phyloP scores from a whole-genome alignment of 257 asterid species.

The Petrea volubilis region DNA sequence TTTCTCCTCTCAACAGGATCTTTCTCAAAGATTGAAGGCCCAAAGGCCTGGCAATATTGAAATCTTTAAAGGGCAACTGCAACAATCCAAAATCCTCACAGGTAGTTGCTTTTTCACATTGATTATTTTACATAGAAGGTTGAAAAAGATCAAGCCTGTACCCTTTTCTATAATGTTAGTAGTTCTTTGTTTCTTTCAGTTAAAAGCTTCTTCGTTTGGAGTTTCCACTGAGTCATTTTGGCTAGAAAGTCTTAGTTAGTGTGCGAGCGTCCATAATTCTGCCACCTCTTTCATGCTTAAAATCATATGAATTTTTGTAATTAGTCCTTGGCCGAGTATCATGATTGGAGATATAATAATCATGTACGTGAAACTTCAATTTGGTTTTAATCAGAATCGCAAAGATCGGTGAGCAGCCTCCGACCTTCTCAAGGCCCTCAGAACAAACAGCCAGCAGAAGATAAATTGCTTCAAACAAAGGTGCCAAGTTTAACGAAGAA shows the following conservation, averaged over 20 bases:
- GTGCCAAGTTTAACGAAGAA: constrained; percentile 14
- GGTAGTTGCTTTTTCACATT: constrained; percentile 33
- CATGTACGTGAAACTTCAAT: constrained; percentile 8
- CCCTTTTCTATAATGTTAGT: constrained; percentile 1
- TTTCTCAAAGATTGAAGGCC: constrained; percentile 23
- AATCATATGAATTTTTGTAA: background rate
- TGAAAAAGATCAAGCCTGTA: background rate
- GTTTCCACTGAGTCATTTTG: background rate
- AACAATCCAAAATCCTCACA: constrained; percentile 26
- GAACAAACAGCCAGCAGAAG: constrained; percentile 24
- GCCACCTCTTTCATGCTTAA: background rate
- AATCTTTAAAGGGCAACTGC: constrained; percentile 19
- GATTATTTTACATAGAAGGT: background rate
- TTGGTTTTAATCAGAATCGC: constrained; percentile 27
- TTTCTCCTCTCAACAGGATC: constrained; percentile 19
- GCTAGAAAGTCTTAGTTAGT: background rate
- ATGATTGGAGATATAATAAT: background rate
- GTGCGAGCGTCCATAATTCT: background rate
- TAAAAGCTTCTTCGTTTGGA: background rate
- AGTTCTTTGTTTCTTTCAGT: background rate
- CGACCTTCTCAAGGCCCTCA: constrained; percentile 26
- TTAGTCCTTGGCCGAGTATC: background rate
- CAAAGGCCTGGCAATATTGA: constrained; percentile 29
- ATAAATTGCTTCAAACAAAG: constrained; percentile 23
- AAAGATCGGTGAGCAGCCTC: constrained; percentile 10